Conservation (phyloP, 2,329 filamentous ascomycete species). For the Cladophialophora bantiana region DNA sequence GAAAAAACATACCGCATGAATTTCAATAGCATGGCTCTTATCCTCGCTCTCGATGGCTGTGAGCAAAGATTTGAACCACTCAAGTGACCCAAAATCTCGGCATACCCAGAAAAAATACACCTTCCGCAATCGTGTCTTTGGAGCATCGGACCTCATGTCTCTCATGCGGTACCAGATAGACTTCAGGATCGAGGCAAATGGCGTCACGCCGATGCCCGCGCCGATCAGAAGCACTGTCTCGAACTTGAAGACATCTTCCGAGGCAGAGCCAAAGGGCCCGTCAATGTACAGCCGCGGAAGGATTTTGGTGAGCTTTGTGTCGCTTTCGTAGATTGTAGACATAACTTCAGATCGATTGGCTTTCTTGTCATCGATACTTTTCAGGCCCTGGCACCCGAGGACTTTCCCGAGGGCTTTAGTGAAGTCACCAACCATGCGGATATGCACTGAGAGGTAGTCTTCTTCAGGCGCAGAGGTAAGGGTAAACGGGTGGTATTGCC, state of each 20-base stretch:
- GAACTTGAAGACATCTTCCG: slow-evolving; percentile 79
- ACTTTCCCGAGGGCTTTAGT: slow-evolving; percentile 72
- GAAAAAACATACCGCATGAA: slow-evolving; percentile 67
- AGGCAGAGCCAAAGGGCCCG: slow-evolving; percentile 83
- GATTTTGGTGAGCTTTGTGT: slow-evolving; percentile 58
- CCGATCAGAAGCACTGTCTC: slow-evolving; percentile 60
- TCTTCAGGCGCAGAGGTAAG: slow-evolving; percentile 87
- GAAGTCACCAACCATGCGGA: slow-evolving; percentile 81
- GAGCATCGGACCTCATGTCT: slow-evolving; percentile 65
- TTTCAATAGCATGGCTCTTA: slow-evolving; percentile 82
- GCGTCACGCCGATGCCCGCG: slow-evolving; percentile 60
- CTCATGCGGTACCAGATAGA: slow-evolving; percentile 89
- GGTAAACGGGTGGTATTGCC: slow-evolving; percentile 89
- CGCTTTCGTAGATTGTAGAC: slow-evolving; percentile 43
- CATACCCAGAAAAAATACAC: slow-evolving; percentile 96
- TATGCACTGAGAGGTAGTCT: slow-evolving; percentile 86
- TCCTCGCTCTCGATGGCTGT: slow-evolving; percentile 87
- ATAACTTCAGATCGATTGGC: slow-evolving; percentile 44
- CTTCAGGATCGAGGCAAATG: slow-evolving; percentile 67
- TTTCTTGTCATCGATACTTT: not conserved
- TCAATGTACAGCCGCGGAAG: slow-evolving; percentile 83
- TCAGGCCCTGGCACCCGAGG: slow-evolving; percentile 70
- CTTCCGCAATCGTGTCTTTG: slow-evolving; percentile 77
- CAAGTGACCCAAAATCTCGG: slow-evolving; percentile 84
- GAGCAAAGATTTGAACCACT: slow-evolving; percentile 86